Conservation (phyloP, 1,139 yeast genomes). For the Geotrichum citri-aurantii region DNA sequence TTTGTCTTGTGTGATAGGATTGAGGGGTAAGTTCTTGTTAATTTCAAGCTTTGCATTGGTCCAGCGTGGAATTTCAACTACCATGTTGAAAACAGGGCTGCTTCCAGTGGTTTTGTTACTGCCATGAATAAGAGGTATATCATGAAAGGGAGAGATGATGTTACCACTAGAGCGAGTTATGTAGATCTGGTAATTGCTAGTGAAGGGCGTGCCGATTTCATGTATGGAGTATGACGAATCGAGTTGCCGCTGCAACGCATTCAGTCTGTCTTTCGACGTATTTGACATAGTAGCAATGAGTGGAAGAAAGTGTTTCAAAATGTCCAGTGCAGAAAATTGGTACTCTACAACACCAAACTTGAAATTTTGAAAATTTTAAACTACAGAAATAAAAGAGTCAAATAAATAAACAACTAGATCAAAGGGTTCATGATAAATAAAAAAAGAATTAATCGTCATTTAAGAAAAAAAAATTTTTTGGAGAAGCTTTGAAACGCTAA, state of each 20-base stretch:
- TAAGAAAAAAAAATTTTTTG: neutral
- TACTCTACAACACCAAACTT: neutral
- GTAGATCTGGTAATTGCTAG: constrained; percentile 67
- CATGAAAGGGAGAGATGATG: constrained; percentile 77
- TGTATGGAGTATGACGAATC: constrained; percentile 33
- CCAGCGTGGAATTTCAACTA: constrained; percentile 95
- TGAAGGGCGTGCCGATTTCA: constrained; percentile 79
- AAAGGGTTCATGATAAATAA: neutral
- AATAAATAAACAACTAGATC: neutral
- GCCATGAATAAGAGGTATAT: constrained; percentile 72
- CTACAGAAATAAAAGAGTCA: neutral
- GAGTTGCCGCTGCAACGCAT: neutral
- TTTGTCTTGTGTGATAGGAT: constrained; percentile 91
- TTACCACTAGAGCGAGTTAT: constrained; percentile 67
- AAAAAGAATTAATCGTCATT: no score
- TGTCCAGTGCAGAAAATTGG: no score
- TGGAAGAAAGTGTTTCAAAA: neutral
- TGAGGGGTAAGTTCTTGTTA: constrained; percentile 60
- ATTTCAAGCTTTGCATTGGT: constrained; percentile 92
- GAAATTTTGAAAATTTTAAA: neutral
- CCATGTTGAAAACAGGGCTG: constrained; percentile 70
- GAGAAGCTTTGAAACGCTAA: no score
- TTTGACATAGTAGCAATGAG: neutral
- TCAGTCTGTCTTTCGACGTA: neutral
- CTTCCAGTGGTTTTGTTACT: constrained; percentile 45